Base-by-base conservation (phyloP, 495 filamentous ascomycete genomes). In the Pyrenula aspistea region DNA sequence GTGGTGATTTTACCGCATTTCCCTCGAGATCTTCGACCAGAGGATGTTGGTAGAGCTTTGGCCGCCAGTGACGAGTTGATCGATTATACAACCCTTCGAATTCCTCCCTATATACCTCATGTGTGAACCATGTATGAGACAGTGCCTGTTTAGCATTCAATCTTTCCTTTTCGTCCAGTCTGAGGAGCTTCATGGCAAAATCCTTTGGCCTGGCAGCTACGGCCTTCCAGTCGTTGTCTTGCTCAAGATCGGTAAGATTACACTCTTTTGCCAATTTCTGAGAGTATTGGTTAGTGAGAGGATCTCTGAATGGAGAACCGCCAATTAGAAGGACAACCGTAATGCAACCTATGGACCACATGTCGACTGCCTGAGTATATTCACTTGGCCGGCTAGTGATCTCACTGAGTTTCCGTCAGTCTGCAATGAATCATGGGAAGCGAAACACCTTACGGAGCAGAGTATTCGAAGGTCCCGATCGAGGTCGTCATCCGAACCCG, bases 391-490 rank as follows among this genome's bases (percentile, higher is more conserved):
- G 52, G 50, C 68, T 65, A 10, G 59, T 55, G 24, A 65, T 58
- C 23, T 59, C 56, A 22, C 59, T 59, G 49, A 68, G 64, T 10
- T 24, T 60, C 62, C 58, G 19, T 68, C 31, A 42, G 31, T 42
- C n/a, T 42, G 8, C 31, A 42, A 42, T 42, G 31, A 4, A 8
- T 42, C 31, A 8, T 42, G 4, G 31, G 15, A 42, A 42, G 4
- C 31, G 31, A 42, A 4, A 42, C 42, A 52, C 73, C 87, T 79
- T 66, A 91, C 88, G 88, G 88, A 25, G 88, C 86, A 56, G 74
- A 73, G 59, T 83, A 91, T 42, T 81, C 77, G 0, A 62, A 49
- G 1, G 88, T 91, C 1, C 88, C 88, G 10, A 86, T 73, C 15
- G 72, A 51, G 0, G 83, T 83, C 25, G 70, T 73, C 80, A 88